Conservation (phyloP, 129 eudicot genomes). For the Oenanthe sinensis region DNA sequence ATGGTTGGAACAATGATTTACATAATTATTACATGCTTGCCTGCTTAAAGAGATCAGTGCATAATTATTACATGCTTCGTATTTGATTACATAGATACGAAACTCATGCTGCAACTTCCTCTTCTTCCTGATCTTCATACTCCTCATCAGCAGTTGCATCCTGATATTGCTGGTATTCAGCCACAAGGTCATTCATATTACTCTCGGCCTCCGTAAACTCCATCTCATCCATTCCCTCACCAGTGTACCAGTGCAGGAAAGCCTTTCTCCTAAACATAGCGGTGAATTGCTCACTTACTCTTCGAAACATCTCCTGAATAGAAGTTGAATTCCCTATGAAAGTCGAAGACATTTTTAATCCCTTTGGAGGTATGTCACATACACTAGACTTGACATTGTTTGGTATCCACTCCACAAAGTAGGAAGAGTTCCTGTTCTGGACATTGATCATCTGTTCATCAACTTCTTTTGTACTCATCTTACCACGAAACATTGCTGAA, state of each 20-base stretch:
- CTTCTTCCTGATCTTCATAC: conserved; percentile 14
- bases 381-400: conserved; percentile 37
- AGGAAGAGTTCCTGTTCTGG: conserved; percentile 40
- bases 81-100: background rate
- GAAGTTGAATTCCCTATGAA: conserved; percentile 35
- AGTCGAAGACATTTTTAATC: conserved; percentile 34
- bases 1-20: background rate
- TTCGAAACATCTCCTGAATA: conserved; percentile 35
- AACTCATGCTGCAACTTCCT: conserved; percentile 11
- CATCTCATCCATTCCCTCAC: conserved; percentile 23
- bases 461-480: conserved; percentile 40
- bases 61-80: background rate
- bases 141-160: conserved; percentile 21
- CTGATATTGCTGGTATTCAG: conserved; percentile 21
- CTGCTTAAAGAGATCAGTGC: conserved; percentile 1
- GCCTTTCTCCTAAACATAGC: conserved; percentile 22
- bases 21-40: background rate
- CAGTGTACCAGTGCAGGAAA: conserved; percentile 24
- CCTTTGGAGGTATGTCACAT: conserved; percentile 37
- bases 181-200: conserved; percentile 22
- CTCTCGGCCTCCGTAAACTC: conserved; percentile 22
- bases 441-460: conserved; percentile 40
- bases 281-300: conserved; percentile 24
- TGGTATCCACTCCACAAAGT: conserved; percentile 41
- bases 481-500: conserved; percentile 42